These are phyloP conservation scores for Termitomyces sp. DNA, from an alignment of 1,284 basidiomycete genomes.

Conservation along the genomic window DNA sequence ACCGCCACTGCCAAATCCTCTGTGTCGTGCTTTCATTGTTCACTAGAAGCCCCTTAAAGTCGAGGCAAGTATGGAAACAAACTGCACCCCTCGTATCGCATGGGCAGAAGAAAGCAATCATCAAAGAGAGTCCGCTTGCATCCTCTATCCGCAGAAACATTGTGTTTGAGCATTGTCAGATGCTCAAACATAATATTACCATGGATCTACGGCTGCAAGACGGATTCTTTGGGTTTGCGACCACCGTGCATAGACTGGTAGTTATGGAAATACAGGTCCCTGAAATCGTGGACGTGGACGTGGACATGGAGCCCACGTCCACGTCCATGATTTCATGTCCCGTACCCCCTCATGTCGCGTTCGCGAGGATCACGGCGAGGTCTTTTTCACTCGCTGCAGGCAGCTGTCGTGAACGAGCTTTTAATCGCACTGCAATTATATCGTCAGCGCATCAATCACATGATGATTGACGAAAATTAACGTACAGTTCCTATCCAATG, in stretches of 20 bases:
- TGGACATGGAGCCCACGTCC: background rate
- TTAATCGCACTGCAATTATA: conserved; percentile 60
- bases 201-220: background rate
- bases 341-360: conserved; percentile 25
- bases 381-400: conserved; percentile 75
- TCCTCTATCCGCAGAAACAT: background rate
- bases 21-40: background rate
- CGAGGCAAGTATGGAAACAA: background rate
- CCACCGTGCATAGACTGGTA: background rate
- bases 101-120: background rate
- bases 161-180: background rate
- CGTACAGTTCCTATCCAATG: conserved; percentile 87
- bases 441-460: background rate
- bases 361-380: conserved; percentile 58
- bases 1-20: background rate
- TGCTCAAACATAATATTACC: background rate
- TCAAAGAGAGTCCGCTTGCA: background rate
- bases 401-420: conserved; percentile 77
- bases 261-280: background rate
- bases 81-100: background rate
- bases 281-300: background rate
- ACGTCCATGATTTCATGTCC: background rate
- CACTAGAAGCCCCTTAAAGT: background rate
- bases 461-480: conserved; percentile 18
- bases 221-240: background rate